Evolutionary conservation across 2,329 filamentous ascomycete genomes (phyloP), one percentile per base, ranked within the genome.

Genomic region (Xylariaceae sp.): DNA sequence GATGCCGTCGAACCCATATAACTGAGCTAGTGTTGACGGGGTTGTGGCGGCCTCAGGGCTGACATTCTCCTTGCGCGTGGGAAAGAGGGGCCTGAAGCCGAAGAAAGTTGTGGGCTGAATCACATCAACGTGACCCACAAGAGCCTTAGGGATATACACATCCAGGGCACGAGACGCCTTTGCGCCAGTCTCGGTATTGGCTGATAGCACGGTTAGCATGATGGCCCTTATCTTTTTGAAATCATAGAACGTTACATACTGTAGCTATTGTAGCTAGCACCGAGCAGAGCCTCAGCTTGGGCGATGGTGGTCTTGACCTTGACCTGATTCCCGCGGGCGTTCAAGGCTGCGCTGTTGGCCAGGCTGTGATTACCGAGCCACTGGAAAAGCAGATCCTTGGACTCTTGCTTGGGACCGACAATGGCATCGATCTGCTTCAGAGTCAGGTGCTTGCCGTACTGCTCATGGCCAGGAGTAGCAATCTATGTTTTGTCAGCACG

Each of bases 371-470:
- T 37, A n/a, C 33, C 16, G 6, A 46, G 38, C 44, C 44, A 46
- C 22, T 46, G 44, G 37, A 46, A 42, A 7, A 46, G 21, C 4
- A 46, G 44, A 34, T 46, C 44, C 36, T 42, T 46, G 11, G 44
- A 46, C 23, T 46, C 44, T 6, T 37, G n/a, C 21, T 29, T 33
- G 22, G 44, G 44, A 23, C 17, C 38, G 23, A 46, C 44, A 11
- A 46, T 37, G 17, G 44, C 44, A 37, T 46, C 38, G 20, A 46
- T 46, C 44, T 46, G 19, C 33, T 29, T 34, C 21, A 46, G 12
- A n/a, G 44, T 37, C 44, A 46, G 33, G 29, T 46, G 44, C 44
- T 46, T 37, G 22, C 44, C 44, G 20, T 46, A 46, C 34, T 46
- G 35, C 7, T 22, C 37, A 42, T 46, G 22, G 32, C 44, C 38